Evolutionary conservation across 2,329 filamentous ascomycete species (phyloP).

Genomic region (Xylariaceae sp.): DNA sequence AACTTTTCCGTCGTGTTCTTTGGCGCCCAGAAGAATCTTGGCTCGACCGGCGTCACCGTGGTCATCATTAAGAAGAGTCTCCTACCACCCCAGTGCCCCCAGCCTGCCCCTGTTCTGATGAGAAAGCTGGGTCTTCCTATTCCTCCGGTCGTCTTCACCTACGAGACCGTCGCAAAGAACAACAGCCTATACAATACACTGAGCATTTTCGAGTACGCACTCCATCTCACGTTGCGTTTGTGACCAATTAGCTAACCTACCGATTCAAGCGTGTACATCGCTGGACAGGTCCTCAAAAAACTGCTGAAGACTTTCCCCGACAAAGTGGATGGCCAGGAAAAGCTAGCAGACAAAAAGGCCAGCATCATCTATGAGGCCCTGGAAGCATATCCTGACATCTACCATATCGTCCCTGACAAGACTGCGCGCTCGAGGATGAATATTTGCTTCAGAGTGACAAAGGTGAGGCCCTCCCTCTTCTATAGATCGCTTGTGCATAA

Average conservation of each 20-base stretch:
- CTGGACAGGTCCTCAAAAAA: constrained; percentile 78
- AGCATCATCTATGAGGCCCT: constrained; percentile 69
- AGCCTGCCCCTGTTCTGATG: constrained; percentile 64
- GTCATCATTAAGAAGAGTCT: constrained; percentile 78
- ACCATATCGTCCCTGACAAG: constrained; percentile 71
- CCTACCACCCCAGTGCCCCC: constrained; percentile 59
- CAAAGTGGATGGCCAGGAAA: constrained; percentile 73
- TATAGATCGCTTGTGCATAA: too few relatives aligned
- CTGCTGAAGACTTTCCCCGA: constrained; percentile 60
- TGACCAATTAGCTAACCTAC: neutral
- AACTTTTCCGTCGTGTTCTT: constrained; percentile 87
- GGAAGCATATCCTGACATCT: constrained; percentile 68
- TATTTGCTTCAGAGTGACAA: constrained; percentile 77
- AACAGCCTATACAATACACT: constrained; percentile 95
- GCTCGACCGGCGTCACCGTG: constrained; percentile 78
- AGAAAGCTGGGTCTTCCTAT: constrained; percentile 71
- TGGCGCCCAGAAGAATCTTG: constrained; percentile 92
- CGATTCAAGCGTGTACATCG: constrained; percentile 66
- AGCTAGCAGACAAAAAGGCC: constrained; percentile 69
- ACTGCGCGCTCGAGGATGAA: constrained; percentile 83
- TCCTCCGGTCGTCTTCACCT: constrained; percentile 74
- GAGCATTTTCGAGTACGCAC: constrained; percentile 75
- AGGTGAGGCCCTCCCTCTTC: too few relatives aligned
- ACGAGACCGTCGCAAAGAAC: constrained; percentile 82
- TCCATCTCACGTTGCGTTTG: neutral